Evolutionary conservation across 352 stramenopile genomes (phyloP).

Genomic region (Peronospora farinosa): DNA sequence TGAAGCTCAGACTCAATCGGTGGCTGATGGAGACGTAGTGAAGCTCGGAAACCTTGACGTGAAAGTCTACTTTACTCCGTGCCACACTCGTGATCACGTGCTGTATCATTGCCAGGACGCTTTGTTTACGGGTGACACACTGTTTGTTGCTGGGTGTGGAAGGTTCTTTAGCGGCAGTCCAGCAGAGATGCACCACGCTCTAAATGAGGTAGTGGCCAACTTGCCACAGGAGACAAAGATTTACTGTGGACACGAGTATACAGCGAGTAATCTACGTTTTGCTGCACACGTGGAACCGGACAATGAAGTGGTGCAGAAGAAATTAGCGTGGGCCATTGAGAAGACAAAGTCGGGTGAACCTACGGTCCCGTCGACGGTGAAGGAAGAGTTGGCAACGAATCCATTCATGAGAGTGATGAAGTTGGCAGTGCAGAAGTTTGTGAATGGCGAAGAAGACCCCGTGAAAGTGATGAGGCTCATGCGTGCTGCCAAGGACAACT

Average conservation of each 20-base stretch:
- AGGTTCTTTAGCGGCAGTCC: conserved; percentile 79
- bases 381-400: conserved; percentile 66
- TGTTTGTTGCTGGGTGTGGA: conserved; percentile 88
- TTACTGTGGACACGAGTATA: conserved; percentile 93
- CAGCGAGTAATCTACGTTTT: conserved; percentile 84
- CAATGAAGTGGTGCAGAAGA: conserved; percentile 65
- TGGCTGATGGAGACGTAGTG: conserved; percentile 62
- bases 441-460: conserved; percentile 29
- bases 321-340: conserved; percentile 49
- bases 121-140: conserved; percentile 89
- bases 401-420: conserved; percentile 73
- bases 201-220: conserved; percentile 70
- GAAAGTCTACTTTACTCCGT: conserved; percentile 80
- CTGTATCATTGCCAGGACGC: conserved; percentile 59
- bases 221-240: conserved; percentile 69
- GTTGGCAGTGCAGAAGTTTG: conserved; percentile 47
- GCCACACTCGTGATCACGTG: conserved; percentile 89
- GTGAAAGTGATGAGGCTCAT: conserved; percentile 54
- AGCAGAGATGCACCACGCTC: conserved; percentile 79
- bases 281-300: conserved; percentile 84
- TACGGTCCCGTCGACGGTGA: conserved; percentile 87
- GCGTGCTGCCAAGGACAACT: conserved; percentile 55
- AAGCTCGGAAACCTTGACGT: conserved; percentile 54
- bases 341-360: conserved; percentile 38
- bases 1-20: conserved; percentile 43